These are phyloP conservation scores for Didymella lethalis DNA, from an alignment of 2,329 filamentous ascomycete genomes.

Conservation along the genomic window DNA sequence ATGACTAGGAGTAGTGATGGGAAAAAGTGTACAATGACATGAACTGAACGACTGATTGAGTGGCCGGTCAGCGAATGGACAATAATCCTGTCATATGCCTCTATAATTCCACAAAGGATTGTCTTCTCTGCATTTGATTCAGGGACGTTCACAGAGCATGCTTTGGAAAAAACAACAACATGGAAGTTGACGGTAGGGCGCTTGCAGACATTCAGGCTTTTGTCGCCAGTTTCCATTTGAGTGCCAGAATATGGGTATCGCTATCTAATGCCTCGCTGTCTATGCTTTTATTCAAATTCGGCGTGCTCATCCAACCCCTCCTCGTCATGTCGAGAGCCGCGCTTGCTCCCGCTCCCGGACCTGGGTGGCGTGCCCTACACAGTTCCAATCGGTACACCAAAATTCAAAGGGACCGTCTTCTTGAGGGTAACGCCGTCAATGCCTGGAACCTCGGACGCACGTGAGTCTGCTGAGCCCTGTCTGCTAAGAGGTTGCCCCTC, in stretches of 20 bases:
- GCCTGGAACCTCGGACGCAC: conserved; percentile 29
- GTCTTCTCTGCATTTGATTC: too few relatives aligned
- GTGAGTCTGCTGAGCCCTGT: conserved; percentile 33
- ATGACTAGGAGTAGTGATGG: conserved; percentile 48
- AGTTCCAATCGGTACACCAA: conserved; percentile 47
- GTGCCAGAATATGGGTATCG: conserved; percentile 12
- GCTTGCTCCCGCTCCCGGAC: conserved; percentile 4
- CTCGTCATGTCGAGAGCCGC: background rate
- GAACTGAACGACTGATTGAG: background rate
- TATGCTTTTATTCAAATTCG: conserved; percentile 10
- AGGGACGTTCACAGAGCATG: too few relatives aligned
- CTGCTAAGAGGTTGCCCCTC: conserved; percentile 33
- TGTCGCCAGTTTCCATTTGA: too few relatives aligned
- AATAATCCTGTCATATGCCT: background rate
- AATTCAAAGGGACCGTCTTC: conserved; percentile 43
- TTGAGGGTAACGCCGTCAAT: conserved; percentile 49
- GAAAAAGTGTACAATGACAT: conserved; percentile 17
- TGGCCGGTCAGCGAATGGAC: background rate
- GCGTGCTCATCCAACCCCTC: background rate
- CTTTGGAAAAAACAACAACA: too few relatives aligned
- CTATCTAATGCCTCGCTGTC: conserved; percentile 10
- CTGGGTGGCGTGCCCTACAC: conserved; percentile 22
- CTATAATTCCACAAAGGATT: too few relatives aligned
- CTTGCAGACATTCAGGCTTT: too few relatives aligned
- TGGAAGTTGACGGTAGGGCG: too few relatives aligned